Conservation (phyloP, 441 rosid species). For the Sinapis alba region DNA sequence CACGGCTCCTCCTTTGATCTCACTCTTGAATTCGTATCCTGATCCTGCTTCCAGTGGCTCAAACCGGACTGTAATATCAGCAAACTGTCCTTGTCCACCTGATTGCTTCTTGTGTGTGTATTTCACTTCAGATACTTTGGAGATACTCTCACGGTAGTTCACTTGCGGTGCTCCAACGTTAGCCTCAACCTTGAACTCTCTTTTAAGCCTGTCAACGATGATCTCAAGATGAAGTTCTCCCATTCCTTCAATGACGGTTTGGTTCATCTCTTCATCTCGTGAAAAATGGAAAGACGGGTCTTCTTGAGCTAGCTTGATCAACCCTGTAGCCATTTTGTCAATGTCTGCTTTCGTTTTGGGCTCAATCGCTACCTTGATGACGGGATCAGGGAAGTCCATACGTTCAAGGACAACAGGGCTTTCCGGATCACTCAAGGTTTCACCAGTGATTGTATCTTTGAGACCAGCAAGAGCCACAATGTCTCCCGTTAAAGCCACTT, state of each 20-base stretch:
- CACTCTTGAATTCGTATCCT: slow-evolving; percentile 96
- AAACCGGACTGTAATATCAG: slow-evolving; percentile 83
- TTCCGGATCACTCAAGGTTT: slow-evolving; percentile 81
- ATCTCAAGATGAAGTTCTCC: slow-evolving; percentile 99
- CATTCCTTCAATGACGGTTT: slow-evolving; percentile 98
- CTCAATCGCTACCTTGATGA: slow-evolving; percentile 95
- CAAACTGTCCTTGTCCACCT: slow-evolving; percentile 96
- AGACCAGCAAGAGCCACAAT: slow-evolving; percentile 94
- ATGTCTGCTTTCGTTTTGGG: slow-evolving; percentile 95
- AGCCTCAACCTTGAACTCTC: slow-evolving; percentile 97
- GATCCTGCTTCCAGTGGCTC: slow-evolving; percentile 87
- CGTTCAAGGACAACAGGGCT: slow-evolving; percentile 82
- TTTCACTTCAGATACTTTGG: slow-evolving; percentile 76
- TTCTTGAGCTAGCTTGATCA: slow-evolving; percentile 97
- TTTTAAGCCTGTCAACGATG: slow-evolving; percentile 92
- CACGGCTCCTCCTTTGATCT: slow-evolving; percentile 95
- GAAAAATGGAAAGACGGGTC: slow-evolving; percentile 98
- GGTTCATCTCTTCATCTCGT: slow-evolving; percentile 90
- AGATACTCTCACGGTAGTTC: slow-evolving; percentile 97
- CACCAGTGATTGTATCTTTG: slow-evolving; percentile 89
- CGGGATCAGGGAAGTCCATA: slow-evolving; percentile 99
- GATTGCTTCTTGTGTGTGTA: slow-evolving; percentile 96
- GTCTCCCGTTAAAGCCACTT: slow-evolving; percentile 84
- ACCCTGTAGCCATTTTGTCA: slow-evolving; percentile 83
- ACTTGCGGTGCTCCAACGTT: slow-evolving; percentile 99